Evolutionary conservation across 1,284 basidiomycete genomes (phyloP).

Genomic region (Taiwanofungus camphoratus): DNA sequence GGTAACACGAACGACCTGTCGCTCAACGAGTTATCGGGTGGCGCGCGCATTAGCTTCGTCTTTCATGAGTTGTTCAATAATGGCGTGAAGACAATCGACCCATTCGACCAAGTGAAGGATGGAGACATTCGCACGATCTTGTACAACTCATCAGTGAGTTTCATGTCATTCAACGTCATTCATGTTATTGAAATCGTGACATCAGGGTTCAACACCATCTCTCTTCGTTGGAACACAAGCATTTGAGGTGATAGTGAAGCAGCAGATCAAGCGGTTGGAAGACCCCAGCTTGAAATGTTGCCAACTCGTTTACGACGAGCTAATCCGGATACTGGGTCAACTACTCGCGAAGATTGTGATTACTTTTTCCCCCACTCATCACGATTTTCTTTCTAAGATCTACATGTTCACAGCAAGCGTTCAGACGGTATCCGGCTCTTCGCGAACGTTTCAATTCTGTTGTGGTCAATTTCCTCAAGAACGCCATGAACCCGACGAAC

Average conservation of each 20-base stretch:
- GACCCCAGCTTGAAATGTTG: slow-evolving; percentile 93
- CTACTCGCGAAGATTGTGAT: slow-evolving; percentile 84
- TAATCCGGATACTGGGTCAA: slow-evolving; percentile 92
- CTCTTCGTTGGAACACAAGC: slow-evolving; percentile 95
- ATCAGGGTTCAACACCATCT: slow-evolving; percentile 88
- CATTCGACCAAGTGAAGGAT: slow-evolving; percentile 98
- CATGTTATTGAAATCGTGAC: too few relatives aligned
- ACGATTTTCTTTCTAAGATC: slow-evolving; percentile 1
- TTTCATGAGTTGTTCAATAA: slow-evolving; percentile 98
- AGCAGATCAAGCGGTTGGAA: slow-evolving; percentile 95
- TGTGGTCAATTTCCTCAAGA: slow-evolving; percentile 96
- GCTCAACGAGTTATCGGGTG: slow-evolving; percentile 92
- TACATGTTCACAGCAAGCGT: slow-evolving; percentile 75
- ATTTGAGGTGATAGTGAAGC: slow-evolving; percentile 97
- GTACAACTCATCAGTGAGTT: slow-evolving; percentile 90
- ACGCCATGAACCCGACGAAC: slow-evolving; percentile 87
- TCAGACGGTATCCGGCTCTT: slow-evolving; percentile 92
- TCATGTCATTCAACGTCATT: neutral
- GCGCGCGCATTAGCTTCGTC: slow-evolving; percentile 96
- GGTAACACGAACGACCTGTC: slow-evolving; percentile 95
- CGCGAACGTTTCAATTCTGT: slow-evolving; percentile 92
- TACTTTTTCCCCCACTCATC: slow-evolving; percentile 18
- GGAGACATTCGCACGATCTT: slow-evolving; percentile 93
- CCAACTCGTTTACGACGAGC: slow-evolving; percentile 92
- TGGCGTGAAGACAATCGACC: slow-evolving; percentile 93